Evolutionary conservation across 2,329 filamentous ascomycete genomes (phyloP), one percentile per base, ranked within the genome.

Genomic region (Periconia macrospinosa): DNA sequence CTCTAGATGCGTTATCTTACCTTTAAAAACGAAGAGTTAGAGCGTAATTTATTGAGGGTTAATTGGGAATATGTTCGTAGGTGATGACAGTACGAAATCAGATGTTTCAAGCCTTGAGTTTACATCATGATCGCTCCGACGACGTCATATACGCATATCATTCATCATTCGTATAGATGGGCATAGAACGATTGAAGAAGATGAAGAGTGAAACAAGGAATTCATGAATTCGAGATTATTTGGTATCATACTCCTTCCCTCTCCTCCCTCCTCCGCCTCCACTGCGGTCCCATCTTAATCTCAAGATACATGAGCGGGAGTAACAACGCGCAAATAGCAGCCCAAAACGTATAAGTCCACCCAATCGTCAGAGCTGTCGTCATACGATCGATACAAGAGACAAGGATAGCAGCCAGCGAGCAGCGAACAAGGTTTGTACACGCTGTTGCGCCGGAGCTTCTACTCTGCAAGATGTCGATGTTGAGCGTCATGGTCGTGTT

Each of bases 401-500:
- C 61, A 41, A 69, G 37, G 1, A 67, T 56, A 0, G 66, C 65
- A 1, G 60, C 65, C 18, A 69, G 45, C 41, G 61, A 66, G 47
- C 66, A 69, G 6, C 65, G 53, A 7, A 66, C 65, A 1, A 68
- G 9, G 23, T 69, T 69, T 23, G 62, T 69, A 40, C 65, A 69
- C 6, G 66, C 63, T 2, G 63, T 68, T 0, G 63, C 66, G 0
- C 63, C 65, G 1, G 65, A 67, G 27, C 63, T 67, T 2, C 65
- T 49, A 0, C 54, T 56, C 15, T 67, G 65, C 45, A 69, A 13
- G n/a, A 69, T 69, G 20, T 69, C 66, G 15, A 69, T 63, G 3
- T 67, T 66, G 19, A 67, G 56, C 42, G 66, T 66, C 65, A 69
- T 68, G 0, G 66, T 69, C 0, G 66, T 66, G 41, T 68, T 69